phyloP scores from a whole-genome alignment of 192 early-diverging fungal genomes.

The Pecoramyces ruminantium region DNA sequence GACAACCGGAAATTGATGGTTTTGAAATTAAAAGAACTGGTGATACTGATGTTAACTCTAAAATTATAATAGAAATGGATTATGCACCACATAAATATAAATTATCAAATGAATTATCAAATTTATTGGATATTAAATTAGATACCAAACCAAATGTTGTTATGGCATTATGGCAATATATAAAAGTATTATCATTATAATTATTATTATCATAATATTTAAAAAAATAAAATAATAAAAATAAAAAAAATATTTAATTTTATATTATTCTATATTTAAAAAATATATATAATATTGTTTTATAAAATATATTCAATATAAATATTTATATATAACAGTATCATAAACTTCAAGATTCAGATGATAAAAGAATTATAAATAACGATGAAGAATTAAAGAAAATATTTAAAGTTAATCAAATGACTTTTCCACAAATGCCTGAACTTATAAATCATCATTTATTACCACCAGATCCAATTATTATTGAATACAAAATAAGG shows the following conservation, averaged over 20 bases:
- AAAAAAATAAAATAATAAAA: no score
- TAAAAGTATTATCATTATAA: no score
- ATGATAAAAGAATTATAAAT: conserved; percentile 74
- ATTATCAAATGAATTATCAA: conserved; percentile 49
- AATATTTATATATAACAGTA: conserved; percentile 17
- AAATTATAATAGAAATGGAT: conserved; percentile 66
- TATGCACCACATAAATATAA: conserved; percentile 66
- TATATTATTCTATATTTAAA: no score
- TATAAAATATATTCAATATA: background rate
- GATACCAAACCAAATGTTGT: conserved; percentile 60
- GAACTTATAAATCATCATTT: conserved; percentile 63
- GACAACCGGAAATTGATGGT: conserved; percentile 50
- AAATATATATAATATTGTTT: no score
- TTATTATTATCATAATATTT: no score
- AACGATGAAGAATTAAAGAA: conserved; percentile 56
- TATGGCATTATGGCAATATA: conserved; percentile 87
- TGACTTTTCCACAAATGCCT: conserved; percentile 66
- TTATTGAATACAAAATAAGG: conserved; percentile 76
- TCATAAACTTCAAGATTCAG: conserved; percentile 74
- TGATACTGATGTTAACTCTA: conserved; percentile 60
- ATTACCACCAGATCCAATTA: conserved; percentile 65
- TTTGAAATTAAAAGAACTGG: conserved; percentile 88
- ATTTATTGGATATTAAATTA: conserved; percentile 57
- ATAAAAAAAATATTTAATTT: no score
- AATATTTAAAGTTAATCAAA: conserved; percentile 45